Base-by-base conservation (phyloP, 257 asterid genomes). In the Phtheirospermum japonicum region DNA sequence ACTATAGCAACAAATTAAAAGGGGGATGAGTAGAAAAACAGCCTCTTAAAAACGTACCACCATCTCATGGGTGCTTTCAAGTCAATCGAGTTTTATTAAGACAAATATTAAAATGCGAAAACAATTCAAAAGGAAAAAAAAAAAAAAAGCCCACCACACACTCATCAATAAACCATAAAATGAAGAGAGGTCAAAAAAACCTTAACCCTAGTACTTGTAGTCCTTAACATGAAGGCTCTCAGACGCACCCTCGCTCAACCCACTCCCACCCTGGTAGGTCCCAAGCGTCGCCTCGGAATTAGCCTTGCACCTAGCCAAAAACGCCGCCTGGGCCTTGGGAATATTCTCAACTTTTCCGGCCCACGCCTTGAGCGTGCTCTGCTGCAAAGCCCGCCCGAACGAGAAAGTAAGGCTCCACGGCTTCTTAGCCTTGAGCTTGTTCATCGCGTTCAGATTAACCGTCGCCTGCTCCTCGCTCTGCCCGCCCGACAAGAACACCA, bases 141-240 rank as follows among this genome's bases (percentile, higher is more conserved):
- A 45, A 55, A 12, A 2, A 9, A 53, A 33, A 59, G 43, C 59
- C 58, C 40, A 49, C 56, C 59, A 20, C 49, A 43, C 61, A 40
- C 7, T 7, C 2, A n/a, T n/a, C n/a, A n/a, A n/a, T n/a, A n/a
- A n/a, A n/a, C n/a, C n/a, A n/a, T n/a, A n/a, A n/a, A n/a, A n/a
- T n/a, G n/a, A n/a, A n/a, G n/a, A n/a, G n/a, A n/a, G n/a, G n/a
- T n/a, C n/a, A n/a, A n/a, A n/a, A n/a, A n/a, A n/a, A n/a, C 6
- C 39, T 43, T 17, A 2, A 5, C 36, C 32, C 59, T 77, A 83
- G 73, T 83, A 83, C 69, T 77, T 83, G 84, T 83, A 83, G 65
- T 80, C 86, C 55, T 83, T 83, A 32, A 83, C 89, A 17, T 83
- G 89, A n/a, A 83, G 89, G 71, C 84, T 77, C 84, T 83, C 89